A percentile compares a stretch with the other conserved stretches of the same genome.
These are phyloP conservation scores for Bacidia rubella DNA, from an alignment of 495 filamentous ascomycete genomes.

Conservation along the genomic window DNA sequence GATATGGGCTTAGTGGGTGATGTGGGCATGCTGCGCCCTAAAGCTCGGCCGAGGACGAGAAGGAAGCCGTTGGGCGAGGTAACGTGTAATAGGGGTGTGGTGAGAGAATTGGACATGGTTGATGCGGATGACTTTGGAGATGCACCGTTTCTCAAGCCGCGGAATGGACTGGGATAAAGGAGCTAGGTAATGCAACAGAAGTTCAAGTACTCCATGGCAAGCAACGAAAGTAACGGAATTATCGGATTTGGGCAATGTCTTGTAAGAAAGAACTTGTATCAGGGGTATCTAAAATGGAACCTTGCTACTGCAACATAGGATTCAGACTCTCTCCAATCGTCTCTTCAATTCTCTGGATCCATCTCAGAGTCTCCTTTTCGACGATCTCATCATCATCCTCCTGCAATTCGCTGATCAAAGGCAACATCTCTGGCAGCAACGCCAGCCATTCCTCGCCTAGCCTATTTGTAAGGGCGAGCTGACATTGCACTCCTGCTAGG, in stretches of 20 bases:
- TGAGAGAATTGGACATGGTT: conserved; percentile 1
- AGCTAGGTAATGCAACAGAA: too few relatives aligned
- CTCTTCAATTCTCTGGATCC: conserved; percentile 77
- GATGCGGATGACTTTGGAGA: conserved; percentile 15
- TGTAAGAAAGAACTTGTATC: background rate
- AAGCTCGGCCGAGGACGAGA: conserved; percentile 3
- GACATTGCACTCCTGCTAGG: conserved; percentile 62
- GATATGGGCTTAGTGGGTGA: background rate
- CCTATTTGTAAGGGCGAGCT: conserved; percentile 61
- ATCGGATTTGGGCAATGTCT: background rate
- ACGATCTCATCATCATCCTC: conserved; percentile 92
- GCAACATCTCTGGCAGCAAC: conserved; percentile 84
- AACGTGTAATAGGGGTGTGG: conserved; percentile 13
- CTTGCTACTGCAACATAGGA: conserved; percentile 67
- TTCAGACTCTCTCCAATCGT: conserved; percentile 79
- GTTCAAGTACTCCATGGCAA: too few relatives aligned
- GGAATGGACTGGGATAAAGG: too few relatives aligned
- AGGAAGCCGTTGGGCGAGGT: conserved; percentile 1
- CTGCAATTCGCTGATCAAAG: conserved; percentile 82
- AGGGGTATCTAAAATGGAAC: background rate
- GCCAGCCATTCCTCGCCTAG: conserved; percentile 87
- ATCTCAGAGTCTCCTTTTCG: conserved; percentile 71
- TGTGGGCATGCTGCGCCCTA: background rate
- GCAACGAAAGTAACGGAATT: background rate
- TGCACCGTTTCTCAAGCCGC: conserved; percentile 11